These are phyloP conservation scores for Aquilaria yunnanensis DNA, from an alignment of 345 rosid genomes.

Conservation along the genomic window DNA sequence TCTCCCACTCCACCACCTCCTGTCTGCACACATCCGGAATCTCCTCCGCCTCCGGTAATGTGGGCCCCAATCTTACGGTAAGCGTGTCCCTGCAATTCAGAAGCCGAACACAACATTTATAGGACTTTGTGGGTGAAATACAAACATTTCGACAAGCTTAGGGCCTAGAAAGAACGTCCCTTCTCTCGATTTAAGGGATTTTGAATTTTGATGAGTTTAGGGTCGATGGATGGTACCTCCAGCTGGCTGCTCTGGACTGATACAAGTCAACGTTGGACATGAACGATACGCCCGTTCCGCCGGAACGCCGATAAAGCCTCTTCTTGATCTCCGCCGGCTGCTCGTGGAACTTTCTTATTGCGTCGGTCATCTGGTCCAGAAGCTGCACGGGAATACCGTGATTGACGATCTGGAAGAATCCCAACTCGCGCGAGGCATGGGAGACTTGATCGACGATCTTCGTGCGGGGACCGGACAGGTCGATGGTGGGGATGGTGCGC, in stretches of 20 bases:
- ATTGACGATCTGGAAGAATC: slow-evolving; percentile 49
- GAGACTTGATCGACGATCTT: slow-evolving; percentile 27
- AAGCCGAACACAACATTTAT: background rate
- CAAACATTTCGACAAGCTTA: background rate
- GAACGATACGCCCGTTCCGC: slow-evolving; percentile 22
- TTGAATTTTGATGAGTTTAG: background rate
- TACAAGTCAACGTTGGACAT: slow-evolving; percentile 40
- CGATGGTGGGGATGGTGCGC: slow-evolving; percentile 32
- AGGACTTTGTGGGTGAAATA: background rate
- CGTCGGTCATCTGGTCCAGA: slow-evolving; percentile 22
- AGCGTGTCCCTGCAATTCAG: slow-evolving; percentile 40
- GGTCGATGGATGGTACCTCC: slow-evolving; percentile 28
- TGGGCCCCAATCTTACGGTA: slow-evolving; percentile 28
- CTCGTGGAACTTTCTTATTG: slow-evolving; percentile 36
- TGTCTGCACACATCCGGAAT: slow-evolving; percentile 43
- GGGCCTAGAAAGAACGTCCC: background rate
- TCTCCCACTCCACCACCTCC: slow-evolving; percentile 37
- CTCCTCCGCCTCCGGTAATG: slow-evolving; percentile 9
- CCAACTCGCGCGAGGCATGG: slow-evolving; percentile 27
- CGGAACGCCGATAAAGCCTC: slow-evolving; percentile 21
- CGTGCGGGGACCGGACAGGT: slow-evolving; percentile 28
- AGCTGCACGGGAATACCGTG: slow-evolving; percentile 37
- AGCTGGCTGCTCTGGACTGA: slow-evolving; percentile 46
- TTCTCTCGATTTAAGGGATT: background rate
- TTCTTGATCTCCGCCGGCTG: slow-evolving; percentile 34